Evolutionary conservation across 2,329 filamentous ascomycete genomes (phyloP).

Genomic region (Pseudodiploospora longispora): DNA sequence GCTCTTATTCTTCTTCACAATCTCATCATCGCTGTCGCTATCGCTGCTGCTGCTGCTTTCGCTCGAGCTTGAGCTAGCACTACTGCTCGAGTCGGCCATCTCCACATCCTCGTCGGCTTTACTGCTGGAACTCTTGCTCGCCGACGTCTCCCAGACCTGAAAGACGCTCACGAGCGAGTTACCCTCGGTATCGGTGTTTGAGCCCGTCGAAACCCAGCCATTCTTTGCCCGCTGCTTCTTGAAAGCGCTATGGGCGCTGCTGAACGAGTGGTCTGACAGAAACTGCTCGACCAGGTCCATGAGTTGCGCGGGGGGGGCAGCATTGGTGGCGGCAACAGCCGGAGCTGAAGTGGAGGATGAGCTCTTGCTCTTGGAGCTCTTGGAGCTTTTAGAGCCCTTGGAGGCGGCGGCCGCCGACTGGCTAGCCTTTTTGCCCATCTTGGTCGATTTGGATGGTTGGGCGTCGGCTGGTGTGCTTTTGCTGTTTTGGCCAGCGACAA

Average conservation of each 20-base stretch:
- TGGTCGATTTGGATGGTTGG: conserved; percentile 14
- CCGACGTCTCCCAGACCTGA: conserved; percentile 38
- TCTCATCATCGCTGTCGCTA: conserved; percentile 18
- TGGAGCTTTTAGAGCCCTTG: conserved; percentile 11
- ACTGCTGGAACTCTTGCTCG: conserved; percentile 9
- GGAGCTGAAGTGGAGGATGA: too few relatives aligned
- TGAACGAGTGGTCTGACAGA: conserved; percentile 57
- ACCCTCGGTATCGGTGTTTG: conserved; percentile 7
- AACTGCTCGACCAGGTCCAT: conserved; percentile 61
- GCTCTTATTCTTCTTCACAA: conserved; percentile 9
- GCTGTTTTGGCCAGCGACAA: background rate
- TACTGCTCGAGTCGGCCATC: conserved; percentile 8
- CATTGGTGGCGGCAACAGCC: background rate
- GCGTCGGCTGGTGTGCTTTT: conserved; percentile 6
- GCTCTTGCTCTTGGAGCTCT: background rate
- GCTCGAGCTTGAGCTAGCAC: conserved; percentile 26
- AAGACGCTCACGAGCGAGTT: conserved; percentile 42
- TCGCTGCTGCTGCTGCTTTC: conserved; percentile 15
- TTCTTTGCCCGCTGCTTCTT: conserved; percentile 52
- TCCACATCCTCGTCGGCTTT: conserved; percentile 16
- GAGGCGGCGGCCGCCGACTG: conserved; percentile 13
- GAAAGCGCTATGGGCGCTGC: conserved; percentile 53
- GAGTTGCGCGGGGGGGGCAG: conserved; percentile 48
- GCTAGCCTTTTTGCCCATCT: conserved; percentile 29
- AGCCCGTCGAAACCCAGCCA: conserved; percentile 32